Evolutionary conservation across 495 filamentous ascomycete genomes (phyloP), one percentile per base, ranked within the genome.

Genomic region (Penicillium bialowiezense): DNA sequence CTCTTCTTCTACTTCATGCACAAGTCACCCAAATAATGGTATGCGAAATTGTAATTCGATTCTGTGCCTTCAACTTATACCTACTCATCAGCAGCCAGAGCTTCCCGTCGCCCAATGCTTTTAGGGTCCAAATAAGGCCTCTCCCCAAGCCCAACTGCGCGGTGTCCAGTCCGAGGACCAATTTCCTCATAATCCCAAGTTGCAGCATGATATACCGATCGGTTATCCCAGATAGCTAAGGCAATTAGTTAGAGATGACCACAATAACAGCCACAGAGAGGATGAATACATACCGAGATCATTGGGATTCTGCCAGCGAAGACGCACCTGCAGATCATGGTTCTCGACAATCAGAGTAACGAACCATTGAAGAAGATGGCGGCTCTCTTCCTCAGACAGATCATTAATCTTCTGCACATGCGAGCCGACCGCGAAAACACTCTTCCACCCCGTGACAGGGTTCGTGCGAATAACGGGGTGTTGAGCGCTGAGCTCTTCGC

Each of bases 371-470:
- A 90, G 68, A 23, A 90, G 66, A 33, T 74, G 56, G n/a, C 73
- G 62, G 45, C 77, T 82, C 72, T 92, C 89, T 12, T 76, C 69
- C n/a, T 82, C 75, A 0, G 77, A 74, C 20, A 92, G 60, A 7
- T 73, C 88, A 55, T 90, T 82, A 64, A 91, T 80, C 15, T 74
- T 67, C 50, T 79, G 61, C 6, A 80, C 70, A 65, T 87, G 82
- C 3, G 63, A 64, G 17, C 83, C 85, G 9, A 86, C 74, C 0
- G 79, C 83, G 54, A 86, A 91, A 23, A 93, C 67, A 31, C 68
- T 75, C 71, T 88, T 90, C 87, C 89, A 92, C 1, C 89, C 89
- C 0, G 89, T 90, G 1, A 91, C 84, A 4, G 89, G 88, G 62
- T 92, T 89, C n/a, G 87, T 91, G 7, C 89, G 84, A 20, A 91